These are phyloP conservation scores for Schrenkiella parvula DNA, from an alignment of 345 rosid genomes.

Conservation along the genomic window DNA sequence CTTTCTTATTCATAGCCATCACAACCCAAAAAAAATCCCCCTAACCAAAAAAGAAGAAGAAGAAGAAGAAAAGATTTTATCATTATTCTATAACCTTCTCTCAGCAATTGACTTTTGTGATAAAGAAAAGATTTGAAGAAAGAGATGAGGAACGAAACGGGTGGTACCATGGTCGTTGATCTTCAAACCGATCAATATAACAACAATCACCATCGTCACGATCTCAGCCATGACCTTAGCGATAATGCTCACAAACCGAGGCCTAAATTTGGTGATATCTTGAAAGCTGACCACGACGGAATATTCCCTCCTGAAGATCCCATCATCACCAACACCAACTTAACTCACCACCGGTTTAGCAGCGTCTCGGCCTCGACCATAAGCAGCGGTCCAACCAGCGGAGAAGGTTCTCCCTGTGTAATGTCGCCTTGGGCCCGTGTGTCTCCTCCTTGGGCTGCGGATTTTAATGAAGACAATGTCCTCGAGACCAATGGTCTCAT, in stretches of 20 bases:
- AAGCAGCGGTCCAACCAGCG: conserved; percentile 36
- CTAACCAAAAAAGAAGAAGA: neutral
- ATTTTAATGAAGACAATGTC: conserved; percentile 17
- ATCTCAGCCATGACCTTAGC: neutral
- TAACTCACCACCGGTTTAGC: conserved; percentile 33
- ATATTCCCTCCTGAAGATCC: conserved; percentile 24
- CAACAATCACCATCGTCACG: neutral
- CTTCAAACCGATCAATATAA: conserved; percentile 26
- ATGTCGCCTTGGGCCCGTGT: conserved; percentile 68
- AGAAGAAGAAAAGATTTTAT: neutral
- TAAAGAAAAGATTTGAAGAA: conserved; percentile 20
- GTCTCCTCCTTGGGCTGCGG: conserved; percentile 34
- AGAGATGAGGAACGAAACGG: conserved; percentile 31
- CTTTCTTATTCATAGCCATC: conserved; percentile 22
- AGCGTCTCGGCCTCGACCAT: conserved; percentile 38
- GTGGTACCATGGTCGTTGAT: conserved; percentile 34
- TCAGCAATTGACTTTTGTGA: conserved; percentile 23
- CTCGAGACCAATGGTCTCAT: conserved; percentile 43
- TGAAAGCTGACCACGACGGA: conserved; percentile 42
- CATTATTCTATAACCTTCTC: neutral
- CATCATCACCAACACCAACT: conserved; percentile 7
- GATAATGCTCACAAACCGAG: conserved; percentile 23
- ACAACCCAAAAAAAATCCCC: conserved; percentile 4
- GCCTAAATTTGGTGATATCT: conserved; percentile 50
- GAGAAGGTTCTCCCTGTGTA: conserved; percentile 53